phyloP scores from a whole-genome alignment of 805 yeast species.

The Teunomyces kruisii region DNA sequence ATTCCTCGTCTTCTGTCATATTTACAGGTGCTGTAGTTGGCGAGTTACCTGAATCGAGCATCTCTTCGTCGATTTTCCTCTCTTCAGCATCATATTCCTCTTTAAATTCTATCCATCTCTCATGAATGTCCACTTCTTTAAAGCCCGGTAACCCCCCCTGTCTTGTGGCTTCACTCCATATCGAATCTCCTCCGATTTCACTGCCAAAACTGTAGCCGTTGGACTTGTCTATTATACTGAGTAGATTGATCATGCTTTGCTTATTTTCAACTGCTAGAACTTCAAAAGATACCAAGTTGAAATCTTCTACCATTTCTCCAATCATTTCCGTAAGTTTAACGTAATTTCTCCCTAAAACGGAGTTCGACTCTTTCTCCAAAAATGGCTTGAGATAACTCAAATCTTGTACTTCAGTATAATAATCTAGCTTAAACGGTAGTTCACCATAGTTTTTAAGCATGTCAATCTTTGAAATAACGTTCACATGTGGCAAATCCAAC shows the following conservation, averaged over 20 bases:
- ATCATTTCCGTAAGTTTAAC: conserved; percentile 71
- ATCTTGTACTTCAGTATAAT: conserved; percentile 91
- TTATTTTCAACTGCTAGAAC: conserved; percentile 92
- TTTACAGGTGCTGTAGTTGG: not conserved
- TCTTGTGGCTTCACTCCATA: conserved; percentile 96
- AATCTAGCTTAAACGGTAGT: conserved; percentile 79
- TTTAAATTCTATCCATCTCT: conserved; percentile 91
- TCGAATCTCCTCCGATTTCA: conserved; percentile 94
- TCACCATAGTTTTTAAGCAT: conserved; percentile 72
- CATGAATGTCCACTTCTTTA: conserved; percentile 74
- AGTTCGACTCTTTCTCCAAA: conserved; percentile 70
- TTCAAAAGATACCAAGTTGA: conserved; percentile 82
- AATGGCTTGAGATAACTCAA: conserved; percentile 64
- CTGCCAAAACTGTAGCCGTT: conserved; percentile 94
- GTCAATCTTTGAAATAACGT: conserved; percentile 91
- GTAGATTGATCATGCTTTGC: conserved; percentile 80
- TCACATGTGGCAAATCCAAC: conserved; percentile 87
- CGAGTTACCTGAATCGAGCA: not conserved
- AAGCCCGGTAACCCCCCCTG: conserved; percentile 59
- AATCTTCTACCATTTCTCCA: conserved; percentile 83
- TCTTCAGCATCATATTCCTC: conserved; percentile 64
- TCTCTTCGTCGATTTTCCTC: conserved; percentile 43
- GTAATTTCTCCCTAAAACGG: conserved; percentile 58
- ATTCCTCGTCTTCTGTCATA: conserved; percentile 62
- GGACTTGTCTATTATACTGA: conserved; percentile 81